A percentile compares a stretch with the other conserved stretches of the same genome.
Evolutionary conservation across 2,329 filamentous ascomycete species (phyloP).

Genomic region (Ceratocystis harringtonii): DNA sequence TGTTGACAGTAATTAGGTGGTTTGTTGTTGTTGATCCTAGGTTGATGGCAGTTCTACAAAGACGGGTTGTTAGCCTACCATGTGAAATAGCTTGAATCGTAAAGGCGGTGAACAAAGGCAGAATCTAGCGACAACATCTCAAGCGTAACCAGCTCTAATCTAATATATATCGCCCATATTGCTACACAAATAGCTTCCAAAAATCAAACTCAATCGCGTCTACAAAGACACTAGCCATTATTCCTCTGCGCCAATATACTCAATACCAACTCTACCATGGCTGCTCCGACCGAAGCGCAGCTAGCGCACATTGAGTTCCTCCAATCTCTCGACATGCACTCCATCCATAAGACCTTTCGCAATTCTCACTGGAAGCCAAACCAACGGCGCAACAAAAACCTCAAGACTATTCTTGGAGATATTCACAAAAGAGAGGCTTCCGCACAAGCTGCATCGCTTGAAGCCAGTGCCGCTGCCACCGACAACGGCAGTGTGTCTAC

Average conservation of each 20-base stretch:
- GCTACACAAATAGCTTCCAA: no score
- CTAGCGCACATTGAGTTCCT: conserved; percentile 76
- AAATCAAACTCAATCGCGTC: no score
- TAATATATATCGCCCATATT: no score
- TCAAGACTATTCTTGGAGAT: conserved; percentile 90
- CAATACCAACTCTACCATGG: conserved; percentile 33
- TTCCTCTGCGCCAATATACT: no score
- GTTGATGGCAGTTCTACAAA: not conserved
- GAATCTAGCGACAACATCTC: conserved; percentile 8
- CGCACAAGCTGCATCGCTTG: conserved; percentile 61
- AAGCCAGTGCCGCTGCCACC: conserved; percentile 60
- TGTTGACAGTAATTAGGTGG: not conserved
- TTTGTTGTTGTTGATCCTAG: not conserved
- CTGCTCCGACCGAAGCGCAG: conserved; percentile 54
- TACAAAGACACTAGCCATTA: no score
- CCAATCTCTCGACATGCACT: conserved; percentile 81
- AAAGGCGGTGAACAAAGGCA: conserved; percentile 17
- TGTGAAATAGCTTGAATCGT: not conserved
- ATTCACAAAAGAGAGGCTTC: conserved; percentile 82
- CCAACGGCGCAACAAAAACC: conserved; percentile 94
- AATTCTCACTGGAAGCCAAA: conserved; percentile 82
- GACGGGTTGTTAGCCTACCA: not conserved
- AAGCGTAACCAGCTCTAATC: not conserved
- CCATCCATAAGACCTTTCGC: conserved; percentile 76
- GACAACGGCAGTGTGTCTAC: conserved; percentile 40